Base-by-base conservation (phyloP, 23 red algal species). In the Gracilaria caudata region DNA sequence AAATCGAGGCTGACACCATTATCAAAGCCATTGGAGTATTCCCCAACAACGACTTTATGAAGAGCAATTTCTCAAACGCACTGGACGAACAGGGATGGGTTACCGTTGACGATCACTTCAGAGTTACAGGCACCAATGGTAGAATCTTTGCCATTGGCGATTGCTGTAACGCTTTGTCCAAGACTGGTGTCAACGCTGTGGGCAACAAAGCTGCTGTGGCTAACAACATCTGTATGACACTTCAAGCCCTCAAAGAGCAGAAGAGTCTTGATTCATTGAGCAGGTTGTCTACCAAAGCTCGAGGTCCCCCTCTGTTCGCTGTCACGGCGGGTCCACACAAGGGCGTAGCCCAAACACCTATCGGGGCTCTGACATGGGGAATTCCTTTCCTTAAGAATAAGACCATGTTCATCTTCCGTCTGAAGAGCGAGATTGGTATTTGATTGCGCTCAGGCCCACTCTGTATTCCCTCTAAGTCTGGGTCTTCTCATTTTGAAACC, bases 401-500 rank as follows among this genome's bases (percentile, higher is more conserved):
- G 60, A 89, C 85, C n/a, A 89, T 89, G 85, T 89, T 89, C 39
- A 49, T 78, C 46, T 89, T 89, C 33, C 74, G 72, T 55, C 45
- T 72, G 17, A 89, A 53, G 41, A 21, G 51, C 14, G 73, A 89
- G 36, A 53, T 89, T 17, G 85, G 85, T 44, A 32, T 89, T 20
- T 89, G 47, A 89, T 26, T 14, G 61, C 61, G 13, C 30, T 12
- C 54, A 57, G 17, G 29, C 4, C 4, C 7, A 17, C 8, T 36
- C 8, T 36, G 61, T 14, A 0, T 36, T 36, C 29, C 2, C 7
- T 16, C 26, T 24, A 64, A 1, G 0, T 14, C 14, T 9, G 32
- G 29, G 14, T 33, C 14, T 33, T 10, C 11, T 19, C 30, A 30
- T 17, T 17, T 66, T 30, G 10, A 4, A 66, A 35, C 5, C 57